Percentiles rank a stretch among this genome's conserved stretches.
Evolutionary conservation across 2,329 filamentous ascomycete genomes (phyloP).

Genomic region (Chaetomiaceae sp.): DNA sequence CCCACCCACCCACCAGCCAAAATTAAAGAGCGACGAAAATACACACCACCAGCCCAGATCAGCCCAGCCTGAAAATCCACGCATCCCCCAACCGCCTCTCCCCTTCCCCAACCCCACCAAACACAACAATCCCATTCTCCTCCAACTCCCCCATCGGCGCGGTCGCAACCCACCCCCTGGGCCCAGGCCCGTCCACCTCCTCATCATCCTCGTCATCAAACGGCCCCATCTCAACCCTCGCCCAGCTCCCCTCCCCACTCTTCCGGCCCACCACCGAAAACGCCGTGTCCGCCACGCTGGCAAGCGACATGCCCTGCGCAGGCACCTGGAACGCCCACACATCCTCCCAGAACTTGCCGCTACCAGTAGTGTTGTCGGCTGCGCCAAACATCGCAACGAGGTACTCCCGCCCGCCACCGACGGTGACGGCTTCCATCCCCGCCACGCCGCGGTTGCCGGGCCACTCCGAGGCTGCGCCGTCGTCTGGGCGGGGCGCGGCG

Average conservation of each 20-base stretch:
- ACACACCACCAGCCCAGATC: too few species aligned
- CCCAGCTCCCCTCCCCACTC: slow-evolving; percentile 57
- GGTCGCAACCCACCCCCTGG: slow-evolving; percentile 55
- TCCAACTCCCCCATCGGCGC: slow-evolving; percentile 55
- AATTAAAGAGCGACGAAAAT: too few species aligned
- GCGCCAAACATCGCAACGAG: slow-evolving; percentile 54
- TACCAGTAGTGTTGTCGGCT: neutral
- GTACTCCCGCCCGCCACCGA: slow-evolving; percentile 58
- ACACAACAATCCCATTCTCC: slow-evolving; percentile 54
- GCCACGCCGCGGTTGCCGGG: slow-evolving; percentile 51
- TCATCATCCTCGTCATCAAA: slow-evolving; percentile 49
- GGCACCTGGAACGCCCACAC: slow-evolving; percentile 62
- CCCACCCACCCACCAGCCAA: neutral
- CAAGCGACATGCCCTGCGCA: slow-evolving; percentile 48
- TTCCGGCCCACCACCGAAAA: slow-evolving; percentile 47
- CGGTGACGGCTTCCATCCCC: slow-evolving; percentile 50
- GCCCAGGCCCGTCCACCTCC: slow-evolving; percentile 42
- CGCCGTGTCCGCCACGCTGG: slow-evolving; percentile 53
- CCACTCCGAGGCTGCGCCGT: slow-evolving; percentile 32
- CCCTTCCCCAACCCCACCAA: slow-evolving; percentile 52
- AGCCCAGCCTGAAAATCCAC: slow-evolving; percentile 57
- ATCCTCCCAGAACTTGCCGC: slow-evolving; percentile 52
- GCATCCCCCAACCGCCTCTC: slow-evolving; percentile 54
- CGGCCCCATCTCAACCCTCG: slow-evolving; percentile 41
- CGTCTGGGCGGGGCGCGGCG: slow-evolving; percentile 19